Conservation (phyloP, 768 basidiomycete genomes). For the Suillus discolor region DNA sequence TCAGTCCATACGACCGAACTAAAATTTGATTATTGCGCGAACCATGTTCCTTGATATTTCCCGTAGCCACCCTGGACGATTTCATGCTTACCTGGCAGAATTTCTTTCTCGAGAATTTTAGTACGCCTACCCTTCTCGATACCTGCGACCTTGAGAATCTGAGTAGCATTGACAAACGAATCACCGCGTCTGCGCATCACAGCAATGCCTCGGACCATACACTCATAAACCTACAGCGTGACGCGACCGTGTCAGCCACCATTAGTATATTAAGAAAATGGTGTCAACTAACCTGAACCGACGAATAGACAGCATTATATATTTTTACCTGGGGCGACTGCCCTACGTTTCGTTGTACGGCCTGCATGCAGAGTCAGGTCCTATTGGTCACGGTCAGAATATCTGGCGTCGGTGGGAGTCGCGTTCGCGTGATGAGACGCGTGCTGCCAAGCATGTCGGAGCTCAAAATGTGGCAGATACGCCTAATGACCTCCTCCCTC, state of each 20-base stretch:
- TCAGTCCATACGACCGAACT: conserved; percentile 6
- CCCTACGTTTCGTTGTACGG: conserved; percentile 28
- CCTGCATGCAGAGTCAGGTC: conserved; percentile 29
- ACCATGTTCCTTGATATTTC: conserved; percentile 99
- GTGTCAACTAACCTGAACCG: conserved; percentile 65
- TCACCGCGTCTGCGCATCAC: conserved; percentile 97
- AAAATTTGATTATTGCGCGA: conserved; percentile 29
- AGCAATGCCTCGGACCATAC: conserved; percentile 97
- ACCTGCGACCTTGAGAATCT: conserved; percentile 98
- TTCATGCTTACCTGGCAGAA: conserved; percentile 92
- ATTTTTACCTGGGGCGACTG: conserved; percentile 71
- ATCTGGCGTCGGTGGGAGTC: conserved; percentile 20
- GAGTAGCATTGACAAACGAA: conserved; percentile 97
- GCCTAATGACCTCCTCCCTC: not conserved
- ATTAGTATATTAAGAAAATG: not conserved
- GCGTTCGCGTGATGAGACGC: conserved; percentile 28
- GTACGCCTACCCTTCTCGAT: conserved; percentile 96
- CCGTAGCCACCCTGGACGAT: conserved; percentile 99
- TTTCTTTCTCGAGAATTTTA: conserved; percentile 97
- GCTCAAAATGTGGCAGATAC: conserved; percentile 28
- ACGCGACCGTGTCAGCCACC: conserved; percentile 20
- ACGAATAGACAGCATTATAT: conserved; percentile 92
- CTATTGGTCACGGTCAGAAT: conserved; percentile 25
- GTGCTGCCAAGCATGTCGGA: conserved; percentile 31
- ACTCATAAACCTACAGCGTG: conserved; percentile 82